Conservation (phyloP, 148 eudicot genomes). For the Amaranthus cruentus region DNA sequence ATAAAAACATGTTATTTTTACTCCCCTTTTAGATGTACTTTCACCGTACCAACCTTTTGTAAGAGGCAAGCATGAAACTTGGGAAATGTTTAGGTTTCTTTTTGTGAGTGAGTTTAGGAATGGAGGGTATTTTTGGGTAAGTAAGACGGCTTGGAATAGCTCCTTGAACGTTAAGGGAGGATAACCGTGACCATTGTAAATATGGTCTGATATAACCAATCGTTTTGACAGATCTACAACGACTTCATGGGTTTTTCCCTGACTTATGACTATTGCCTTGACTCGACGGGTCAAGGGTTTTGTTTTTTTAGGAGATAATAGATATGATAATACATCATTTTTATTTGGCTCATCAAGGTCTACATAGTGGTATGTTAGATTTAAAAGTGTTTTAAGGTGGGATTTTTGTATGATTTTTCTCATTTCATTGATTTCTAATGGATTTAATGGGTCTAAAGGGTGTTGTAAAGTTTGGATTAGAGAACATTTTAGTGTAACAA, state of each 20-base stretch:
- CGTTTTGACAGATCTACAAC: constrained; percentile 40
- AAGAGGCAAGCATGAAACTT: constrained; percentile 70
- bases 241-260: constrained; percentile 53
- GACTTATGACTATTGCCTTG: constrained; percentile 55
- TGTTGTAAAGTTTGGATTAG: constrained; percentile 26
- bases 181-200: constrained; percentile 60
- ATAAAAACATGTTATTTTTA: constrained; percentile 60
- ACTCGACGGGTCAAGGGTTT: constrained; percentile 54
- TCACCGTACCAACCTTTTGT: constrained; percentile 84
- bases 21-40: constrained; percentile 35
- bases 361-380: constrained; percentile 64
- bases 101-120: constrained; percentile 47
- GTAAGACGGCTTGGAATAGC: constrained; percentile 42
- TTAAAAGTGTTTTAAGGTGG: constrained; percentile 33
- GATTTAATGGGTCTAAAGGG: constrained; percentile 71
- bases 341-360: constrained; percentile 87
- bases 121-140: constrained; percentile 31
- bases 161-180: constrained; percentile 62
- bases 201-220: constrained; percentile 39
- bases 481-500: constrained; percentile 13
- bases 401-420: constrained; percentile 43
- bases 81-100: constrained; percentile 59
- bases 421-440: constrained; percentile 48
- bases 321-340: constrained; percentile 44
- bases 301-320: constrained; percentile 2